These are phyloP conservation scores for Kodamaea leandrae DNA, from an alignment of 805 yeast genomes.

Conservation along the genomic window DNA sequence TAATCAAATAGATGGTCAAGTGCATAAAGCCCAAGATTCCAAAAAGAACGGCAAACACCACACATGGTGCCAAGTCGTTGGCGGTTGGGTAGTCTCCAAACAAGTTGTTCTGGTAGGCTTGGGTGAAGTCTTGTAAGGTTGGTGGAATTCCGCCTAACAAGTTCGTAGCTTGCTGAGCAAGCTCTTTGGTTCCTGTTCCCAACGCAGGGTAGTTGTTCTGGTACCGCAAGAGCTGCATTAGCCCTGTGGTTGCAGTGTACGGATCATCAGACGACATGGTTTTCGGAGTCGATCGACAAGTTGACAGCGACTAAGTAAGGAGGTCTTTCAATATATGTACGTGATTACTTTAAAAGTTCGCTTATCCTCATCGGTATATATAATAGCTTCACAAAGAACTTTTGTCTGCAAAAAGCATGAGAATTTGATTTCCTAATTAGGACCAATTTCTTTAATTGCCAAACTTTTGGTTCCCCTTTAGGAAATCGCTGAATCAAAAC, in stretches of 20 bases:
- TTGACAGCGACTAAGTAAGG: too few species aligned
- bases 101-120: slow-evolving; percentile 44
- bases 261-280: too few species aligned
- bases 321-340: too few species aligned
- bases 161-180: slow-evolving; percentile 29
- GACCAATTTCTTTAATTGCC: neutral
- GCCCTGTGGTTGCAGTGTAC: slow-evolving; percentile 31
- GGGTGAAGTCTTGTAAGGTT: slow-evolving; percentile 33
- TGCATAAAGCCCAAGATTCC: slow-evolving; percentile 48
- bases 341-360: neutral
- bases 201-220: slow-evolving; percentile 30
- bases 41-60: slow-evolving; percentile 55
- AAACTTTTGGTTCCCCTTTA: neutral
- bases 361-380: neutral
- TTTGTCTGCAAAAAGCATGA: slow-evolving; percentile 3
- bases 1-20: slow-evolving; percentile 43
- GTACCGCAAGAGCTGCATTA: slow-evolving; percentile 27
- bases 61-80: slow-evolving; percentile 58
- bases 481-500: neutral
- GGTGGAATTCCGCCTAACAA: slow-evolving; percentile 44
- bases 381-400: too few species aligned
- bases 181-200: slow-evolving; percentile 29
- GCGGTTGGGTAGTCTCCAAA: slow-evolving; percentile 63
- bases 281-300: too few species aligned
- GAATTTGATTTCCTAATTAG: neutral